Conservation (phyloP, 139 green algal genomes). For the Nannochloris sp. region DNA sequence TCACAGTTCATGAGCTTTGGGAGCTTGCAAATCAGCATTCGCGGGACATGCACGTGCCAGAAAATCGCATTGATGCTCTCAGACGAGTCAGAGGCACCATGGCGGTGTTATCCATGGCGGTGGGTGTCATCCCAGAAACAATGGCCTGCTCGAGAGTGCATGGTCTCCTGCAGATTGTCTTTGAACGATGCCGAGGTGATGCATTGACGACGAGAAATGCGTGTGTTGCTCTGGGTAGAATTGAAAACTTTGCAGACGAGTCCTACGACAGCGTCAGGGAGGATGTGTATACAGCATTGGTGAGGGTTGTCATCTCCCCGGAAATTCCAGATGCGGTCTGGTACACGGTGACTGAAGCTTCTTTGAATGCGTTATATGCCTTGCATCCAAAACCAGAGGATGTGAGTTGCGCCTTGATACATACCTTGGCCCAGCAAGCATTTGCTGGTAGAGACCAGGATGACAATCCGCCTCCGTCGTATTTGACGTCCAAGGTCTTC, state of each 20-base stretch:
- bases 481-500: conserved; percentile 48
- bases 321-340: conserved; percentile 42
- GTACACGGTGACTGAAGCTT: conserved; percentile 66
- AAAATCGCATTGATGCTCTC: conserved; percentile 5
- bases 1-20: conserved; percentile 32
- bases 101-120: conserved; percentile 53
- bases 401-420: conserved; percentile 39
- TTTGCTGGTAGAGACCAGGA: not conserved
- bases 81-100: conserved; percentile 38
- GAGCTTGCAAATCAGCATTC: conserved; percentile 6
- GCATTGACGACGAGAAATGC: conserved; percentile 50
- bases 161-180: conserved; percentile 35
- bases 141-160: conserved; percentile 32
- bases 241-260: conserved; percentile 19
- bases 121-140: conserved; percentile 28
- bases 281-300: conserved; percentile 34
- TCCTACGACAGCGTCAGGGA: conserved; percentile 13
- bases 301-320: conserved; percentile 25
- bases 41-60: not conserved
- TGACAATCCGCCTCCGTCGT: not conserved
- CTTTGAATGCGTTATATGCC: conserved; percentile 63
- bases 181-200: conserved; percentile 21
- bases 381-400: conserved; percentile 66
- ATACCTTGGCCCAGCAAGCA: conserved; percentile 19
- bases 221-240: conserved; percentile 31